Base-by-base conservation (phyloP, 2,329 filamentous ascomycete species). In the Zymoseptoria pseudotritici region DNA sequence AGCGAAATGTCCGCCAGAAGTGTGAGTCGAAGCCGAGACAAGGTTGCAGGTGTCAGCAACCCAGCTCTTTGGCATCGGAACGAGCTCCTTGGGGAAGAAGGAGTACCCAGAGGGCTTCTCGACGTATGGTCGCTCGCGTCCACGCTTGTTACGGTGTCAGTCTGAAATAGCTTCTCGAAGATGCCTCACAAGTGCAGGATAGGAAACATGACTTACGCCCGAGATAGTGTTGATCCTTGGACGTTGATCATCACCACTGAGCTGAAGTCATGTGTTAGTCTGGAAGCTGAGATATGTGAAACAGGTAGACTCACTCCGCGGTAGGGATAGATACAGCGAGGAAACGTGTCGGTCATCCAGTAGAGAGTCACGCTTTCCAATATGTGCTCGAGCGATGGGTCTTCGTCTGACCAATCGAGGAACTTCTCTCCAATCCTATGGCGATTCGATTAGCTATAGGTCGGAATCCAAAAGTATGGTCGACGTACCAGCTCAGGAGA, bases 351-450 rank as follows among this genome's bases (percentile, higher is more conserved):
- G 0, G 80, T 82, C 54, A 83, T 72, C 80, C 82, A 85, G 66
- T 83, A 84, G 3, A 84, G 65, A 3, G 77, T 78, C 13, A 82
- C 76, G 20, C 75, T 69, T 5, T 75, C 72, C 1, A 84, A 69
- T 8, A 84, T 79, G 2, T 73, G 74, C 42, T 70, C 67, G 17
- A 79, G 65, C 0, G 71, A 65, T 2, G 76, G 76, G 24, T 71
- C 66, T 4, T 73, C 66, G 60, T 84, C 81, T 22, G 72, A 73
- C 81, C 81, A 84, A 1, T 76, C 78, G 0, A 82, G 70, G 58
- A 81, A 80, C 67, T 83, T 84, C 64, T 84, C 82, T 2, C 78
- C 80, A 31, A 84, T 76, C 79, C 50, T 36, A 17, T n/a, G 11
- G 7, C 9, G 13, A 4, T 8, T 26, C 17, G n/a, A 7, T n/a